These are phyloP conservation scores for Stagonosporopsis rhizophila DNA, from an alignment of 2,329 filamentous ascomycete genomes.

Conservation along the genomic window DNA sequence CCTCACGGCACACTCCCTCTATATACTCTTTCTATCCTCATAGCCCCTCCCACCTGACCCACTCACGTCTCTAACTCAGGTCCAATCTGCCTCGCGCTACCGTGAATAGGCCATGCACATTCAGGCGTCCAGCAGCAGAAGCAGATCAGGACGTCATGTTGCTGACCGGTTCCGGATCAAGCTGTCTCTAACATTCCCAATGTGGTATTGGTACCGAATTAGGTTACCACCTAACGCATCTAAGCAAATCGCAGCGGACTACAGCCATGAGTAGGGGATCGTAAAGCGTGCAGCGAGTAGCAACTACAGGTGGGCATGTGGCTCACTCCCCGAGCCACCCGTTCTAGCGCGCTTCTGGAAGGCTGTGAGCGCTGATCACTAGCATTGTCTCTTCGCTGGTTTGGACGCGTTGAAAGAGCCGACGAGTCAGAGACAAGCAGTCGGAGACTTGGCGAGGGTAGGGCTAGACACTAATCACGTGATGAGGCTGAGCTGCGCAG, in stretches of 20 bases:
- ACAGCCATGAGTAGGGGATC: no score
- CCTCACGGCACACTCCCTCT: not conserved
- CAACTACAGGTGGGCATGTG: not conserved
- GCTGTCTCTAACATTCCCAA: not conserved
- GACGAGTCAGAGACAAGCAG: not conserved
- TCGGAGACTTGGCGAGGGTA: not conserved
- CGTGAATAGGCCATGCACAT: not conserved
- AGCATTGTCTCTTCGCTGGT: no score
- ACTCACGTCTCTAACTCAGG: no score
- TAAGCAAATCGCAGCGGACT: not conserved
- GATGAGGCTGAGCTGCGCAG: constrained; percentile 11
- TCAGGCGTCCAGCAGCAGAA: constrained; percentile 2
- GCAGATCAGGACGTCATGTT: constrained; percentile 1
- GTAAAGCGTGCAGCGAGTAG: not conserved
- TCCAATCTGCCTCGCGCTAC: constrained; percentile 4
- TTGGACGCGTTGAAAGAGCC: not conserved
- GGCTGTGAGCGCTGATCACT: constrained; percentile 4
- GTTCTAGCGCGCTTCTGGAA: constrained; percentile 13
- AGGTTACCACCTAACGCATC: not conserved
- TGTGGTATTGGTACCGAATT: not conserved
- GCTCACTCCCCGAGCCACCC: not conserved
- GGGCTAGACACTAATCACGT: not conserved
- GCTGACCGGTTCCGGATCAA: not conserved
- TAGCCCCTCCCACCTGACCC: no score
- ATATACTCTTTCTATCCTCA: no score